Base-by-base conservation (phyloP, 192 early-diverging fungal genomes). In the Irineochytrium annulatum region DNA sequence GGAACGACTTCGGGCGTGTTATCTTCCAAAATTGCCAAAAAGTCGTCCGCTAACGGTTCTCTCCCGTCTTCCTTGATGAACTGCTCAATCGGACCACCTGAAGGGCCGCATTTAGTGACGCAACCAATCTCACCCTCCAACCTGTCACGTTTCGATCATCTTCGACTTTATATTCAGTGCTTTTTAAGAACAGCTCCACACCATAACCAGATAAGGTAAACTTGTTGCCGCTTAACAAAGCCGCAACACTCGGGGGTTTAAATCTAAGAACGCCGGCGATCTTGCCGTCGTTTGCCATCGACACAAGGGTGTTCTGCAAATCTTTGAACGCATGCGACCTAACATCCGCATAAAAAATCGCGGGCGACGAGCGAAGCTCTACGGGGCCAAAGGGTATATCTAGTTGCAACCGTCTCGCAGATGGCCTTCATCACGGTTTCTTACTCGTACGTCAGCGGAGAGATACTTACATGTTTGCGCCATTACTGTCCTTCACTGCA, bases 121-220 rank as follows among this genome's bases (percentile, higher is more conserved):
- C 30, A 43, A 11, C 27, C 13, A 61, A 6, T 24, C 26, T 63
- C 19, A 8, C 39, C 8, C 59, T 43, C 35, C 73, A 62, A 26
- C 60, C 68, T 34, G 71, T 79, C 52, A 83, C 72, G 41, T 87
- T 79, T 22, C 94, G 86, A 70, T 99, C 96, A 60, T 99, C 96
- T 35, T 89, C 87, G 19, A 93, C 93, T 69, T 91, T 88, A 75
- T 99, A 99, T 65, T 99, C 97, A 5, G 92, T 93, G 52, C 83
- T 96, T 73, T 99, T 99, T n/a, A 99, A 61, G 13, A 84, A 88
- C 34, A 99, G 77, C 67, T 93, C 93, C 6, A 93, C 92, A 1
- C 94, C 93, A 57, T 95, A 99, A 55, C 97, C 97, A 11, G 86
- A 69, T 27, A 99, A 70, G 11, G 76, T 62, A 22, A 93, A 60